phyloP scores from a whole-genome alignment of 371 early-diverging fungal species.

The Chytridiales sp. region DNA sequence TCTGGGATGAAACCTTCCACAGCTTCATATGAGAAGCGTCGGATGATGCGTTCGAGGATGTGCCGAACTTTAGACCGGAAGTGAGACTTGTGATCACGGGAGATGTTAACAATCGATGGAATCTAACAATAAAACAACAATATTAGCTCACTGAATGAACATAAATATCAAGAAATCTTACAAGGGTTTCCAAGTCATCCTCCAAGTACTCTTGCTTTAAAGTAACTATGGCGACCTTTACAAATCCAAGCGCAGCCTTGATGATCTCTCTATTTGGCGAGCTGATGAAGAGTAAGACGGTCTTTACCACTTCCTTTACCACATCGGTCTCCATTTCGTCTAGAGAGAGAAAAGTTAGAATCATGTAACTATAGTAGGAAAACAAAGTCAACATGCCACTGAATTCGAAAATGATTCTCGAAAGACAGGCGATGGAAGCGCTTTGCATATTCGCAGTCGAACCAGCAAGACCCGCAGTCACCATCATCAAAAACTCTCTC shows the following conservation, averaged over 20 bases:
- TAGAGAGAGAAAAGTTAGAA: conserved; percentile 7
- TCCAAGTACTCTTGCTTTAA: conserved; percentile 67
- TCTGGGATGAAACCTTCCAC: conserved; percentile 82
- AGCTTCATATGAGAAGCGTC: conserved; percentile 77
- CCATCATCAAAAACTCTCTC: conserved; percentile 67
- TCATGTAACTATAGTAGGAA: background rate
- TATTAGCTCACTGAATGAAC: background rate
- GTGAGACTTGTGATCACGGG: conserved; percentile 80
- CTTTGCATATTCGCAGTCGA: conserved; percentile 89
- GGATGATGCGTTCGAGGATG: conserved; percentile 87
- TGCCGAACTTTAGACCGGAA: conserved; percentile 90
- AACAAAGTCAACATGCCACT: conserved; percentile 44
- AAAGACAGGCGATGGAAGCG: conserved; percentile 82
- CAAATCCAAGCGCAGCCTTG: conserved; percentile 86
- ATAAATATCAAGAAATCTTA: conserved; percentile 15
- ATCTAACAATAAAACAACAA: conserved; percentile 19
- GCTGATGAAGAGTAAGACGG: conserved; percentile 67
- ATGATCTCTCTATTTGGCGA: conserved; percentile 88
- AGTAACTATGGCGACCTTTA: conserved; percentile 89
- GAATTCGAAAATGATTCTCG: conserved; percentile 89
- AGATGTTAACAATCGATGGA: conserved; percentile 71
- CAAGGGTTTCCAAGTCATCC: conserved; percentile 60
- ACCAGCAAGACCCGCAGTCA: conserved; percentile 91
- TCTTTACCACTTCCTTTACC: conserved; percentile 58
- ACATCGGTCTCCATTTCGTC: conserved; percentile 59